phyloP scores from a whole-genome alignment of 2,329 filamentous ascomycete species.

The Berkeleyomyces basicola region DNA sequence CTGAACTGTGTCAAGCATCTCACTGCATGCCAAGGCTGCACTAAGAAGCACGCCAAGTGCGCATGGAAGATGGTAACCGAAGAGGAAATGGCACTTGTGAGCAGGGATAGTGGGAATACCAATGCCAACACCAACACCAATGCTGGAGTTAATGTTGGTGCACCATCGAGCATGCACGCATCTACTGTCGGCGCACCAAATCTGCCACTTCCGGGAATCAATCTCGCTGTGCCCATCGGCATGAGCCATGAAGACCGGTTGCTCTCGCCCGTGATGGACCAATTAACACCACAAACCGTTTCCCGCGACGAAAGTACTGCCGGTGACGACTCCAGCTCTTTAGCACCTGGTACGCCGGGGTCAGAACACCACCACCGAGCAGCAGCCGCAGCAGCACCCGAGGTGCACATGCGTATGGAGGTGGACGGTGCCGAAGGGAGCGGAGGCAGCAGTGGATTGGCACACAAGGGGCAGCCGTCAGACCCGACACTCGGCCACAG shows the following conservation, averaged over 20 bases:
- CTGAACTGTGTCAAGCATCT: conserved; percentile 75
- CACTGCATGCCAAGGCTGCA: conserved; percentile 74
- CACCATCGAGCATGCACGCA: neutral
- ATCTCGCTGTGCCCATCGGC: conserved; percentile 8
- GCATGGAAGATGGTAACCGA: conserved; percentile 69
- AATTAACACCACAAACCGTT: conserved; percentile 7
- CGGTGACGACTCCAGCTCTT: conserved; percentile 11
- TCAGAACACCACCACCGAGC: conserved; percentile 9
- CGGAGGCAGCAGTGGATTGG: neutral
- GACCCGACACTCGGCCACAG: neutral
- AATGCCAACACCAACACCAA: neutral
- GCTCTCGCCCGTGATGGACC: conserved; percentile 11
- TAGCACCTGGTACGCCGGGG: conserved; percentile 9
- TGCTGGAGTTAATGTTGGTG: neutral
- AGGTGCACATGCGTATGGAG: conserved; percentile 12
- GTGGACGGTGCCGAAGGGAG: neutral
- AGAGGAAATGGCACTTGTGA: conserved; percentile 35
- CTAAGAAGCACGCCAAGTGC: conserved; percentile 79
- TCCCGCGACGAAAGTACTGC: conserved; percentile 10
- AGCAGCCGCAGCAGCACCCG: neutral
- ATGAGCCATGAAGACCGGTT: conserved; percentile 10
- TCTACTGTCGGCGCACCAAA: neutral
- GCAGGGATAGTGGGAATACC: neutral
- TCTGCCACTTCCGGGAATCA: conserved; percentile 6
- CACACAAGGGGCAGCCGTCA: neutral